phyloP scores from a whole-genome alignment of 2,329 filamentous ascomycete genomes.

The Claviceps sorghi region DNA sequence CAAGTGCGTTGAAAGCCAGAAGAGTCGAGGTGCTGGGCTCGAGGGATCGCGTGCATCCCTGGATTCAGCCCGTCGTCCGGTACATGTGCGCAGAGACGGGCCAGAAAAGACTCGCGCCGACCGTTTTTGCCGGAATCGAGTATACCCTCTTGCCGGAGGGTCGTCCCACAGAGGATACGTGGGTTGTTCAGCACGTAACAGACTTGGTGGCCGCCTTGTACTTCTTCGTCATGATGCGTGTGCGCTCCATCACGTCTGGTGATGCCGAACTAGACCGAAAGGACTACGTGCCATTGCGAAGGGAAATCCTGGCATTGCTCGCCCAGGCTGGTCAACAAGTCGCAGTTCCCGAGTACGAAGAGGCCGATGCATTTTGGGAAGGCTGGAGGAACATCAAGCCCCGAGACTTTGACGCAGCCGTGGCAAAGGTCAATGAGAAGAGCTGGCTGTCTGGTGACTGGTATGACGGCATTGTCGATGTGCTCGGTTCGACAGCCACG shows the following conservation, averaged over 20 bases:
- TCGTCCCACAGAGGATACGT: conserved; percentile 30
- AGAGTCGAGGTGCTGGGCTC: conserved; percentile 10
- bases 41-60: conserved; percentile 36
- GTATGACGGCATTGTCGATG: conserved; percentile 45
- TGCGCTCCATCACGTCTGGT: conserved; percentile 26
- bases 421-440: conserved; percentile 40
- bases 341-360: conserved; percentile 22
- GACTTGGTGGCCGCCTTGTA: conserved; percentile 46
- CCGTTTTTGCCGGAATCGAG: conserved; percentile 62
- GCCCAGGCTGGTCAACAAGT: conserved; percentile 27
- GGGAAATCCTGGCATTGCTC: conserved; percentile 30
- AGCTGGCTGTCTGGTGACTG: conserved; percentile 49
- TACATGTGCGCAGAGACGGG: conserved; percentile 46
- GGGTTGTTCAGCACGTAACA: conserved; percentile 33
- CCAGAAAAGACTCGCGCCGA: conserved; percentile 49
- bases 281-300: conserved; percentile 30
- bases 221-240: conserved; percentile 41
- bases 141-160: conserved; percentile 31
- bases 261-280: conserved; percentile 25
- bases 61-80: conserved; percentile 56
- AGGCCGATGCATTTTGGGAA: conserved; percentile 33
- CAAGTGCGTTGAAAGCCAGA: conserved; percentile 28
- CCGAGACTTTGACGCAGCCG: conserved; percentile 46
- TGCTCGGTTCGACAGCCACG: conserved; percentile 23
- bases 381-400: conserved; percentile 35